Conservation (phyloP, 208 protist genomes). For the Trypanosoma boissoni region DNA sequence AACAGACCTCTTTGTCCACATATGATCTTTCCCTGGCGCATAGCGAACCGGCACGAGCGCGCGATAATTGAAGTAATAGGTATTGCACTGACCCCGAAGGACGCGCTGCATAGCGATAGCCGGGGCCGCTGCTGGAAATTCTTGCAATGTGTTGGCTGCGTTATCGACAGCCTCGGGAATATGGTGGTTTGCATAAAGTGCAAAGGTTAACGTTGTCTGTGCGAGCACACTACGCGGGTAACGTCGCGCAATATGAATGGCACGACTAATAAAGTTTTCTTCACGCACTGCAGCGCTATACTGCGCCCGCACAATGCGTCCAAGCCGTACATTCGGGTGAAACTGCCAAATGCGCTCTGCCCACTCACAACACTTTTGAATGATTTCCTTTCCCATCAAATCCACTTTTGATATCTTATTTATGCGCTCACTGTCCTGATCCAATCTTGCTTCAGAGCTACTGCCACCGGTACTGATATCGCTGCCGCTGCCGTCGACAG, state of each 20-base stretch:
- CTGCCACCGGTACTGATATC: too few species aligned
- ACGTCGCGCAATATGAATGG: slow-evolving; percentile 46
- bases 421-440: slow-evolving; percentile 17
- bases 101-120: slow-evolving; percentile 37
- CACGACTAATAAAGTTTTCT: slow-evolving; percentile 41
- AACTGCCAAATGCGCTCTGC: slow-evolving; percentile 46
- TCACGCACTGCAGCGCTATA: slow-evolving; percentile 33
- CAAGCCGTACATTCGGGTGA: slow-evolving; percentile 51
- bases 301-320: slow-evolving; percentile 34
- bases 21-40: slow-evolving; percentile 34
- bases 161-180: slow-evolving; percentile 68
- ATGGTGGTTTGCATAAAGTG: slow-evolving; percentile 62
- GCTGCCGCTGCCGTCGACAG: too few species aligned
- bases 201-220: slow-evolving; percentile 68
- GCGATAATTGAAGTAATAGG: slow-evolving; percentile 75
- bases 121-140: slow-evolving; percentile 60
- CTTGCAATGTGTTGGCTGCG: slow-evolving; percentile 57
- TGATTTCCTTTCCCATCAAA: slow-evolving; percentile 35
- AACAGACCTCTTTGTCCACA: slow-evolving; percentile 55
- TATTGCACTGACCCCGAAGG: slow-evolving; percentile 39
- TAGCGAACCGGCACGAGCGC: slow-evolving; percentile 53
- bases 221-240: slow-evolving; percentile 56
- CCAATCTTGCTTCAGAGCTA: too few species aligned
- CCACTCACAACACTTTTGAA: slow-evolving; percentile 45
- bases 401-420: slow-evolving; percentile 31